phyloP scores from a whole-genome alignment of 179 eudicot genomes.

The Corrigiola litoralis region DNA sequence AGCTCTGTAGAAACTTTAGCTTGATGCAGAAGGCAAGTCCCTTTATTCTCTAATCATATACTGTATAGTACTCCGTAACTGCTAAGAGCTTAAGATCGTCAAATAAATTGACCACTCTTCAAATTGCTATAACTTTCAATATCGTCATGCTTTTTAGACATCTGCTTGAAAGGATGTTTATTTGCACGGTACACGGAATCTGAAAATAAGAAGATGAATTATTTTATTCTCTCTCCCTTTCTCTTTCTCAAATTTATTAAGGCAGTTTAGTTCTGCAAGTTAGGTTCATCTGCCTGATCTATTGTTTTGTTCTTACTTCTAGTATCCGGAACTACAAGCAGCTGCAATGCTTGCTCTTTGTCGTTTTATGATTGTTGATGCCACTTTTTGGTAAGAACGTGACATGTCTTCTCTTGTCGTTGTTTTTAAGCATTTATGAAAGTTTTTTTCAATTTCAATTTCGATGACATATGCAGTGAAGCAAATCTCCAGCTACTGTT shows the following conservation, averaged over 20 bases:
- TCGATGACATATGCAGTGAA: constrained; percentile 46
- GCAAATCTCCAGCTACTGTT: constrained; percentile 94
- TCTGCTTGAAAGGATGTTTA: background rate
- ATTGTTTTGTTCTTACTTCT: constrained; percentile 21
- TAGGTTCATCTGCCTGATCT: constrained; percentile 17
- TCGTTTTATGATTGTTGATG: constrained; percentile 91
- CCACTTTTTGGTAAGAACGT: constrained; percentile 69
- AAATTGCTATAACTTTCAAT: background rate
- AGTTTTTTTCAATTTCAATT: background rate
- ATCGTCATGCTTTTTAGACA: background rate
- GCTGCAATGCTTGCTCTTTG: constrained; percentile 98
- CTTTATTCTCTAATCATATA: constrained; percentile 4
- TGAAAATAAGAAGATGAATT: background rate
- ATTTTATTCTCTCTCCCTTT: background rate
- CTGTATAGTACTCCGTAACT: background rate
- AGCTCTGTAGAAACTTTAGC: constrained; percentile 79
- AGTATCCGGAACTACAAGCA: constrained; percentile 91
- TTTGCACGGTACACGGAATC: too few relatives aligned
- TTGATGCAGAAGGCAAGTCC: constrained; percentile 89
- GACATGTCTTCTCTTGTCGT: background rate
- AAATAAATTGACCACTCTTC: background rate
- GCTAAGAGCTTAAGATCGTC: too few relatives aligned
- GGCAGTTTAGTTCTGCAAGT: background rate
- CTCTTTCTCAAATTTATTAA: background rate
- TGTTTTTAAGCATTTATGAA: background rate